A percentile compares a stretch with the other conserved stretches of the same genome.
phyloP scores from a whole-genome alignment of 345 rosid species.

The Mercurialis annua region DNA sequence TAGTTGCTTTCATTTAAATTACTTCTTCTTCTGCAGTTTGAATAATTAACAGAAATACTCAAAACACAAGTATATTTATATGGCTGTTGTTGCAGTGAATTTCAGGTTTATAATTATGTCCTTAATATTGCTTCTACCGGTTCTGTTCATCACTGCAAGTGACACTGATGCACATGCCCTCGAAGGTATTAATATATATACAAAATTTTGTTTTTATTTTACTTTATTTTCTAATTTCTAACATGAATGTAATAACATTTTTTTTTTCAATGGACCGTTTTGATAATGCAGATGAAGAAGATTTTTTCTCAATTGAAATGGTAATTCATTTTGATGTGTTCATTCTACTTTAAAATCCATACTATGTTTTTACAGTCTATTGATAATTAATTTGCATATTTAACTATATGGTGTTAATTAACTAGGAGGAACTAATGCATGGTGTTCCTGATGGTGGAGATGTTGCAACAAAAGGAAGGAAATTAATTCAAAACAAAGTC shows the following conservation, averaged over 20 bases:
- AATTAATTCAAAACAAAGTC: background rate
- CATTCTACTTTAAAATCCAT: background rate
- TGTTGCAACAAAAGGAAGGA: slow-evolving; percentile 16
- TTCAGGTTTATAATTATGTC: slow-evolving; percentile 7
- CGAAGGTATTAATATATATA: slow-evolving; percentile 17
- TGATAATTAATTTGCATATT: background rate
- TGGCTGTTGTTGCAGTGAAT: slow-evolving; percentile 16
- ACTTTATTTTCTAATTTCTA: background rate
- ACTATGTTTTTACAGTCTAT: too few species aligned
- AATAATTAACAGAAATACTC: background rate
- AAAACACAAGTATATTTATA: background rate
- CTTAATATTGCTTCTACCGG: slow-evolving; percentile 1
- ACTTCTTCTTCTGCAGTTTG: slow-evolving; percentile 5
- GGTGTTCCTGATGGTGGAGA: background rate
- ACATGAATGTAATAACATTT: background rate
- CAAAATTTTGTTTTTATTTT: background rate
- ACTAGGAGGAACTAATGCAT: background rate
- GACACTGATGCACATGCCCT: slow-evolving; percentile 9
- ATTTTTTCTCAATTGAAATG: slow-evolving; percentile 12
- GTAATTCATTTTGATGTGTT: background rate
- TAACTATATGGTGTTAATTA: too few species aligned
- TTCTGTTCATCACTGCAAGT: slow-evolving; percentile 17
- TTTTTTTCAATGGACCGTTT: background rate
- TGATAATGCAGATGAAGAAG: slow-evolving; percentile 8
- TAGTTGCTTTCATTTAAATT: slow-evolving; percentile 7